Evolutionary conservation across 2,329 filamentous ascomycete species (phyloP).

Genomic region (Epichloe sylvatica): DNA sequence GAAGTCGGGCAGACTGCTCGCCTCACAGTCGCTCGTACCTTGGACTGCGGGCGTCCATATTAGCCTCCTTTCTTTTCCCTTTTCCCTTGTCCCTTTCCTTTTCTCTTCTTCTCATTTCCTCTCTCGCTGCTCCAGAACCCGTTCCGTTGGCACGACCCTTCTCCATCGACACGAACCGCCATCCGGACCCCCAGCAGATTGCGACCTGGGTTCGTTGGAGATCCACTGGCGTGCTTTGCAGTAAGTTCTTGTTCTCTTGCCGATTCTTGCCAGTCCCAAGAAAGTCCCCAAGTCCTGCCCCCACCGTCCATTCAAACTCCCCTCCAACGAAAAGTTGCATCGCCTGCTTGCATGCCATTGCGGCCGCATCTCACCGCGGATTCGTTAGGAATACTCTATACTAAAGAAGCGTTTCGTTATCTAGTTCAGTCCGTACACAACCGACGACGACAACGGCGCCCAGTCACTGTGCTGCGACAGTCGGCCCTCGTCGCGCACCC

Average conservation of each 20-base stretch:
- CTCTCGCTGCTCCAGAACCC: background rate
- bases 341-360: constrained; percentile 1
- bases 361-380: background rate
- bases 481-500: constrained; percentile 1
- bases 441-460: background rate
- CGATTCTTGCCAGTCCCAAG: background rate
- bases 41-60: too few relatives aligned
- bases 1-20: too few relatives aligned
- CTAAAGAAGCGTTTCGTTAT: background rate
- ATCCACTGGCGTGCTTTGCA: background rate
- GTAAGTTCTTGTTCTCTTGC: background rate
- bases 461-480: constrained; percentile 2
- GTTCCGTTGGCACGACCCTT: background rate
- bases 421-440: background rate
- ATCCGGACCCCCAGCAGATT: background rate
- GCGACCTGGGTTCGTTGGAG: background rate
- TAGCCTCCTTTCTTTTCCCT: too few relatives aligned
- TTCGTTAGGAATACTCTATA: background rate
- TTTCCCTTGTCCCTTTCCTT: too few relatives aligned
- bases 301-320: constrained; percentile 4
- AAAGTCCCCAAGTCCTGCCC: background rate
- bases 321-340: constrained; percentile 4
- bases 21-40: too few relatives aligned
- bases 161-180: background rate
- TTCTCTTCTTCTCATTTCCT: too few relatives aligned